These are phyloP conservation scores for Flaveria brownii DNA, from an alignment of 129 eudicot genomes.

Conservation along the genomic window DNA sequence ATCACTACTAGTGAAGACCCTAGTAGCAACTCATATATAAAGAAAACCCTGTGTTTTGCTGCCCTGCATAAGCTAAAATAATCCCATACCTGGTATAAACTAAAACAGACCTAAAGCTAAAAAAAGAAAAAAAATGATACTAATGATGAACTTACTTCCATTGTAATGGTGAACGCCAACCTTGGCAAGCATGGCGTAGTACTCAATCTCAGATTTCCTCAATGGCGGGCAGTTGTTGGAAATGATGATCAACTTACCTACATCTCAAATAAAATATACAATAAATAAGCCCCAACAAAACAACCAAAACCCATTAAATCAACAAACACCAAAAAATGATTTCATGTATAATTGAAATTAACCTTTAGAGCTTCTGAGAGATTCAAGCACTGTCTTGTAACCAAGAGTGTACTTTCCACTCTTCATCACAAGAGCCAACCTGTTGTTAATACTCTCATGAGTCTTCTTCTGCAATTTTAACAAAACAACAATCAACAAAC, in stretches of 20 bases:
- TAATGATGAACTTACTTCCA: constrained; percentile 57
- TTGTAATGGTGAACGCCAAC: constrained; percentile 86
- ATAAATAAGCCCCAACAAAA: background rate
- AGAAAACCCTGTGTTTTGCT: background rate
- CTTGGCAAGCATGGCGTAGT: constrained; percentile 85
- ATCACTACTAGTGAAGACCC: background rate
- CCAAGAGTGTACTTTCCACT: constrained; percentile 75
- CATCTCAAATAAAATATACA: constrained; percentile 9
- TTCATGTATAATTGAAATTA: background rate
- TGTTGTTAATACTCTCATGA: constrained; percentile 71
- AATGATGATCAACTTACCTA: constrained; percentile 64
- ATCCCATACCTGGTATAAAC: background rate
- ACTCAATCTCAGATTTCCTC: constrained; percentile 83
- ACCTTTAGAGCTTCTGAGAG: constrained; percentile 69
- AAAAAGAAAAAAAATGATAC: background rate
- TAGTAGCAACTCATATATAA: background rate
- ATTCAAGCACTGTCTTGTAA: constrained; percentile 69
- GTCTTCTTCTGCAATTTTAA: constrained; percentile 57
- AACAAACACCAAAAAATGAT: background rate
- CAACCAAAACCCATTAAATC: background rate
- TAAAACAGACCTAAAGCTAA: background rate
- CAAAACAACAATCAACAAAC: background rate
- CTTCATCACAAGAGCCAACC: constrained; percentile 75
- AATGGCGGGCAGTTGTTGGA: constrained; percentile 80
- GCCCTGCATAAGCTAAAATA: background rate